Percentiles rank a stretch among this genome's conserved stretches.
phyloP scores from a whole-genome alignment of 345 rosid genomes.

The Brassica cretica region DNA sequence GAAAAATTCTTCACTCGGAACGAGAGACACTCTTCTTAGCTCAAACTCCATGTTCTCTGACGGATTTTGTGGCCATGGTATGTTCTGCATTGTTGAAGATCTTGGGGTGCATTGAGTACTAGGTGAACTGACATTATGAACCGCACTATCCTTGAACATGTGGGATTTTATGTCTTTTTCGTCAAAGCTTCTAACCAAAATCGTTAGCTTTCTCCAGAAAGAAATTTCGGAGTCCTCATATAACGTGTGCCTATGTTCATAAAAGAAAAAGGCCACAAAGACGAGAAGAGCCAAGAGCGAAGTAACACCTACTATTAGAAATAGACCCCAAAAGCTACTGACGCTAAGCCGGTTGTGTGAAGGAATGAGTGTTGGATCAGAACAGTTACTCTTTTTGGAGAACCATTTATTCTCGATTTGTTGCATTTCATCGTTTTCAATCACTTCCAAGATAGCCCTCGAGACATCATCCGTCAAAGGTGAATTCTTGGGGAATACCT shows the following conservation, averaged over 20 bases:
- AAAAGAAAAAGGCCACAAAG: slow-evolving; percentile 16
- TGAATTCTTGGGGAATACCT: too few relatives aligned
- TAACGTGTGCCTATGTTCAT: slow-evolving; percentile 7
- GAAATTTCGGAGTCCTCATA: slow-evolving; percentile 30
- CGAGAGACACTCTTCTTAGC: slow-evolving; percentile 17
- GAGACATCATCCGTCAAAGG: too few relatives aligned
- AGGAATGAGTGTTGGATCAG: background rate
- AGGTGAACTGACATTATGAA: slow-evolving; percentile 32
- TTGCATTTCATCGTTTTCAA: too few relatives aligned
- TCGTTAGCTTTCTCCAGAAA: slow-evolving; percentile 26
- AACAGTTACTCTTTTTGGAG: too few relatives aligned
- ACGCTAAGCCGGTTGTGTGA: slow-evolving; percentile 41
- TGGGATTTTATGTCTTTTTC: slow-evolving; percentile 43
- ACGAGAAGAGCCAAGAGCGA: slow-evolving; percentile 40
- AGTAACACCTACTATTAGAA: slow-evolving; percentile 44
- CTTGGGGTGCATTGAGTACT: slow-evolving; percentile 8
- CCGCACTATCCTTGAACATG: slow-evolving; percentile 28
- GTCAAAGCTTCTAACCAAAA: slow-evolving; percentile 33
- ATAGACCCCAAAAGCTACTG: slow-evolving; percentile 48
- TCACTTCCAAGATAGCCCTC: too few relatives aligned
- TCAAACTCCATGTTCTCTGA: slow-evolving; percentile 21
- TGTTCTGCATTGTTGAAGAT: slow-evolving; percentile 29
- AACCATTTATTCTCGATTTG: too few relatives aligned
- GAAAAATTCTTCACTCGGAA: slow-evolving; percentile 3
- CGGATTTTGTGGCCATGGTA: slow-evolving; percentile 15